phyloP scores from a whole-genome alignment of 192 early-diverging fungal species.

The Gamsiella multidivaricata region DNA sequence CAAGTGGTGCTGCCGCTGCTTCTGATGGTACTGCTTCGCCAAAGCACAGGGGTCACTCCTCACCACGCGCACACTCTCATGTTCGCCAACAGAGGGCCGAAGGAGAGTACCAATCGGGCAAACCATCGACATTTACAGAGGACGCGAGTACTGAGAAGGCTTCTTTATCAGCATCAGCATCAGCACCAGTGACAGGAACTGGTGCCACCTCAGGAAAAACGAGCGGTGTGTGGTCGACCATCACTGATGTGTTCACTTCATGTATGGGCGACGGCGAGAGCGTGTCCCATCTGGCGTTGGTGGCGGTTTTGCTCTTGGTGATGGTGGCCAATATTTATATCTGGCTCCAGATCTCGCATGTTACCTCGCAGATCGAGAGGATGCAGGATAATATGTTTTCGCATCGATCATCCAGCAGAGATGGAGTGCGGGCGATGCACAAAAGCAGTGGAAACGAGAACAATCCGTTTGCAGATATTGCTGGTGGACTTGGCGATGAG shows the following conservation, averaged over 20 bases:
- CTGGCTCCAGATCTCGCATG: constrained; percentile 47
- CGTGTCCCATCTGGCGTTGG: constrained; percentile 22
- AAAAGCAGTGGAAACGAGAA: background rate
- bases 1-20: background rate
- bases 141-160: too few species aligned
- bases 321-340: constrained; percentile 49
- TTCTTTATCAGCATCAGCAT: background rate
- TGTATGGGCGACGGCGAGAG: constrained; percentile 7
- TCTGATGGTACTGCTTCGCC: background rate
- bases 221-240: too few species aligned
- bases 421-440: constrained; percentile 1
- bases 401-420: background rate
- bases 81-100: background rate
- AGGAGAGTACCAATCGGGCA: too few species aligned
- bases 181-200: background rate
- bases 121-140: too few species aligned
- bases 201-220: too few species aligned
- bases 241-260: too few species aligned
- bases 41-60: too few species aligned
- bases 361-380: constrained; percentile 46
- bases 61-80: too few species aligned
- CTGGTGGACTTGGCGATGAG: constrained; percentile 4
- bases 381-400: constrained; percentile 28
- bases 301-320: constrained; percentile 27
- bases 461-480: background rate